Evolutionary conservation across 148 eudicot species (phyloP), one percentile per base, ranked within the genome.

Genomic region (Rhododendron ovatum): DNA sequence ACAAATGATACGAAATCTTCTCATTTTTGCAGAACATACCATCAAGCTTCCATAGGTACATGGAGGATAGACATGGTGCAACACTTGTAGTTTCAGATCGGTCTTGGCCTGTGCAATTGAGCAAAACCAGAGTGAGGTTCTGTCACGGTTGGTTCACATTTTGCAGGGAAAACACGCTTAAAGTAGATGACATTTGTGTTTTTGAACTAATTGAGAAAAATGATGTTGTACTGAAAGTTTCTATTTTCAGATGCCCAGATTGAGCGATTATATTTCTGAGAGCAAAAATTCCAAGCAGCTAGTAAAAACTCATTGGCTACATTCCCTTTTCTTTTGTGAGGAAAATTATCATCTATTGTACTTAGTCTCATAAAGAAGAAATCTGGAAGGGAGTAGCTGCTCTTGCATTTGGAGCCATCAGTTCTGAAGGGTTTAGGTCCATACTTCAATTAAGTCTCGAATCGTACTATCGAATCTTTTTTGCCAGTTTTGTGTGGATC

Each of bases 1-100:
- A 41, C 45, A 41, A 41, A 41, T 41, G 45, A 41, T 41, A 6
- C 45, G 45, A 37, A 0, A 6, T 41, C 73, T 65, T 48, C 11
- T 30, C 15, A 3, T 22, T 80, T 47, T 17, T 71, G 84, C 88
- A 86, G 88, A 20, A n/a, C 15, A 24, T 86, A 86, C 81, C 88
- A 9, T 1, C 51, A 39, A 81, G 75, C 73, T 86, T 86, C 78
- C 7, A 26, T 51, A 39, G 8, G 55, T 47, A 81, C 85, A 71
- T 82, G 84, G 24, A 33, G 13, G 28, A 20, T 48, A 69, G 12
- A 51, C n/a, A 18, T 12, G 28, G 28, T 14, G 45, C 24, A 30
- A 86, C 10, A 24, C 88, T 86, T 10, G 22, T 51, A 0, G 51
- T 8, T 73, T 73, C 57, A 9, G 71, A 39, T 55, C 53, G 43